Evolutionary conservation across 2,329 filamentous ascomycete genomes (phyloP).

Genomic region (Paracoccidioides brasiliensis): DNA sequence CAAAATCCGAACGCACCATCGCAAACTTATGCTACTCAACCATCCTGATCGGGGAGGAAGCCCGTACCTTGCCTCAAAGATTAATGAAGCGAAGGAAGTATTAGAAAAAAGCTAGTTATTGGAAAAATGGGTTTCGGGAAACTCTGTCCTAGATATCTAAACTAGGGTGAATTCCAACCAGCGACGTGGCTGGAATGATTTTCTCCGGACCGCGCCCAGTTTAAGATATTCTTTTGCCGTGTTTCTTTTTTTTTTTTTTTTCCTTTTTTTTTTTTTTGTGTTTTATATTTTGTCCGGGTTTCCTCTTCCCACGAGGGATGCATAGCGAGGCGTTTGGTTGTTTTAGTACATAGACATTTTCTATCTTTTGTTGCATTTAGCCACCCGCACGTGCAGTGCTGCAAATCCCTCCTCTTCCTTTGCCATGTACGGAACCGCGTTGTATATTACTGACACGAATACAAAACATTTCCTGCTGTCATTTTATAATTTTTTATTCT

Average conservation of each 20-base stretch:
- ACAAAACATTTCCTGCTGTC: not conserved
- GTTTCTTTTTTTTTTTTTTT: no score
- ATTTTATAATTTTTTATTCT: not conserved
- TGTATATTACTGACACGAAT: not conserved
- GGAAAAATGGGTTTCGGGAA: not conserved
- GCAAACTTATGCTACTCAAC: constrained; percentile 91
- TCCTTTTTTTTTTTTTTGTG: constrained; percentile 15
- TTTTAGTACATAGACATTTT: not conserved
- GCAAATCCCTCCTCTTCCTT: not conserved
- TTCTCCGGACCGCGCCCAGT: no score
- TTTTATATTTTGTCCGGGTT: not conserved
- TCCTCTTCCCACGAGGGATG: not conserved
- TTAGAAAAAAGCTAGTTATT: constrained; percentile 53
- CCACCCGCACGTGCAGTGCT: not conserved
- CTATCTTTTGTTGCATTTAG: not conserved
- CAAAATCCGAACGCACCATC: constrained; percentile 88
- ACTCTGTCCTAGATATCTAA: not conserved
- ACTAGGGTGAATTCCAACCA: not conserved
- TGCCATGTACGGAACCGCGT: not conserved
- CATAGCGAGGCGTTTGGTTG: constrained; percentile 2
- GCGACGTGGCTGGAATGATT: not conserved
- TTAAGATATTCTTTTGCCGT: no score
- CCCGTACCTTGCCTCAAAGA: constrained; percentile 90
- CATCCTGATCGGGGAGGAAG: constrained; percentile 95
- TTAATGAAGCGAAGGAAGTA: constrained; percentile 97